phyloP scores from a whole-genome alignment of 116 monocot species.

The Trichopus zeylanicus region DNA sequence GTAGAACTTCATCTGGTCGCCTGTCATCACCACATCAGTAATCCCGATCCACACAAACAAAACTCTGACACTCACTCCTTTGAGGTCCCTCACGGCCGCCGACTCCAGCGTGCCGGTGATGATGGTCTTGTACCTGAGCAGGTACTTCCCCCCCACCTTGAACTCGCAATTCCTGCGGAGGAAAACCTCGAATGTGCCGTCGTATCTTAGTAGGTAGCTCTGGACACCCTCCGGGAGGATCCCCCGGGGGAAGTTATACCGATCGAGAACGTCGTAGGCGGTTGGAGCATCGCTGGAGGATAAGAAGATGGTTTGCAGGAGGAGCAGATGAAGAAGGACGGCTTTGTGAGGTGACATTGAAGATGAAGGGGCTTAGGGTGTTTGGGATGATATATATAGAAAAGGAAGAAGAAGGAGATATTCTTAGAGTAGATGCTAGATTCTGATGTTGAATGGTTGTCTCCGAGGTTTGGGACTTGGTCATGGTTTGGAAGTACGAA shows the following conservation, averaged over 20 bases:
- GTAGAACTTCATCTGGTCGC: constrained; percentile 35
- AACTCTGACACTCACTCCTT: constrained; percentile 48
- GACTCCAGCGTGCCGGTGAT: constrained; percentile 26
- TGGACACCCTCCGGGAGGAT: constrained; percentile 56
- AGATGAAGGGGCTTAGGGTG: too few species aligned
- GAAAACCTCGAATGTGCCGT: constrained; percentile 52
- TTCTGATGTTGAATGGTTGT: too few species aligned
- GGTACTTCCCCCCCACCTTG: constrained; percentile 25
- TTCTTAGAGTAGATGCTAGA: too few species aligned
- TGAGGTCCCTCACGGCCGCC: constrained; percentile 21
- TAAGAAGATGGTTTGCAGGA: too few species aligned
- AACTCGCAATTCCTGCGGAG: constrained; percentile 38
- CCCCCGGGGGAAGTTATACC: constrained; percentile 34
- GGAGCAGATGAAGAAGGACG: too few species aligned
- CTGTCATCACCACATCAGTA: constrained; percentile 23
- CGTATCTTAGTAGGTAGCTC: constrained; percentile 29
- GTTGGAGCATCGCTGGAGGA: background rate
- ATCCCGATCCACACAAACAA: constrained; percentile 49
- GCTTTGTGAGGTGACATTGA: too few species aligned
- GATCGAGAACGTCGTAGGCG: constrained; percentile 7
- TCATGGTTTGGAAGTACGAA: too few species aligned
- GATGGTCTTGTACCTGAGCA: constrained; percentile 35
- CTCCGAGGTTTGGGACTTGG: too few species aligned
- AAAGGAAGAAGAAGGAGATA: too few species aligned
- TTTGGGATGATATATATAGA: too few species aligned